Conservation (phyloP, 176 grass and related monocot genomes). For the Raddia guianensis region DNA sequence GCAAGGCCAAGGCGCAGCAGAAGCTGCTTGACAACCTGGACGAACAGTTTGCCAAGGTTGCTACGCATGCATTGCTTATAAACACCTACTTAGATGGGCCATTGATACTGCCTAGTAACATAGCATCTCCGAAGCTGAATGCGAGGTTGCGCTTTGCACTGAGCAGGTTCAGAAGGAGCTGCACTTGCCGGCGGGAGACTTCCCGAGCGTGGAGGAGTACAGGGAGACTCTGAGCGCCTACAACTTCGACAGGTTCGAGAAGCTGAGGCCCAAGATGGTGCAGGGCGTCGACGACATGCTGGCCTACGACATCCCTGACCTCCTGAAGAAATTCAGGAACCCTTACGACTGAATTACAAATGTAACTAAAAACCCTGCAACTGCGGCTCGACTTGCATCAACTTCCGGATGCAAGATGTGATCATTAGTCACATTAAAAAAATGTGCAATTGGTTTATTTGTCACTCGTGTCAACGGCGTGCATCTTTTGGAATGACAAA, state of each 20-base stretch:
- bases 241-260: conserved; percentile 83
- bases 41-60: conserved; percentile 65
- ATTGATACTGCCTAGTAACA: too few relatives aligned
- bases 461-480: too few relatives aligned
- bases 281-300: conserved; percentile 85
- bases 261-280: conserved; percentile 69
- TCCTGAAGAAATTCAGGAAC: conserved; percentile 88
- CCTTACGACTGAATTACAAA: conserved; percentile 58
- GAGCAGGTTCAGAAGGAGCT: conserved; percentile 77
- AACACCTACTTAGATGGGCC: too few relatives aligned
- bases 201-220: conserved; percentile 76
- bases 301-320: conserved; percentile 75
- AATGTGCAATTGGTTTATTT: too few relatives aligned
- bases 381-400: background rate
- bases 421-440: too few relatives aligned
- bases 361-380: background rate
- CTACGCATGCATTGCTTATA: too few relatives aligned
- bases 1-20: conserved; percentile 84
- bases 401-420: background rate
- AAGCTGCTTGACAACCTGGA: conserved; percentile 62
- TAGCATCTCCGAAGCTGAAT: background rate
- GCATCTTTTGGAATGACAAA: too few relatives aligned
- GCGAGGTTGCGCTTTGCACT: background rate
- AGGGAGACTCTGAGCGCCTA: conserved; percentile 55
- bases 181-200: conserved; percentile 68